phyloP scores from a whole-genome alignment of 176 grass and related monocot species.

The Oryza longistaminata region DNA sequence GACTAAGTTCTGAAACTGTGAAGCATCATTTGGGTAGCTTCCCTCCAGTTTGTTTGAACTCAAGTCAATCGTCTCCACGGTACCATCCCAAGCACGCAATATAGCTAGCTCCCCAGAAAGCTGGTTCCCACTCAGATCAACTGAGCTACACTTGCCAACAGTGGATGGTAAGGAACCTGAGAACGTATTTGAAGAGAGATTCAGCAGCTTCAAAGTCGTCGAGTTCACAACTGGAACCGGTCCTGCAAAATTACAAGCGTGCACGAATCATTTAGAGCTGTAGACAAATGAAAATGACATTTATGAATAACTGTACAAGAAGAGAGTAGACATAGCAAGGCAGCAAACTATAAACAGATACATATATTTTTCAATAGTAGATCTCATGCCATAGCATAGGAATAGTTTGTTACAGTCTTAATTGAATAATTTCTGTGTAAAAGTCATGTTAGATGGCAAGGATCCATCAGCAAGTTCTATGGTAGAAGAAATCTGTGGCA shows the following conservation, averaged over 20 bases:
- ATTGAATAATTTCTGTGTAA: slow-evolving; percentile 4
- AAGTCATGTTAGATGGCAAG: not conserved
- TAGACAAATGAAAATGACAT: slow-evolving; percentile 3
- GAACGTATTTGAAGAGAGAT: slow-evolving; percentile 87
- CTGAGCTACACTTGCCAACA: slow-evolving; percentile 53
- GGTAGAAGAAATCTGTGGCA: slow-evolving; percentile 9
- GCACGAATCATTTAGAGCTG: slow-evolving; percentile 20
- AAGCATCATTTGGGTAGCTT: slow-evolving; percentile 69
- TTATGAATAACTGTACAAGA: slow-evolving; percentile 12
- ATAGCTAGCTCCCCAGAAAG: slow-evolving; percentile 67
- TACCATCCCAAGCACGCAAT: slow-evolving; percentile 67
- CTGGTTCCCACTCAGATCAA: slow-evolving; percentile 84
- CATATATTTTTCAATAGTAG: not conserved
- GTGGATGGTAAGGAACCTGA: slow-evolving; percentile 68
- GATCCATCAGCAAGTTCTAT: slow-evolving; percentile 17
- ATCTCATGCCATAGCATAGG: not conserved
- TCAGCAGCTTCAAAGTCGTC: slow-evolving; percentile 81
- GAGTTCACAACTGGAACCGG: slow-evolving; percentile 65
- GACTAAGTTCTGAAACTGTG: slow-evolving; percentile 75
- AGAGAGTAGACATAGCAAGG: not conserved
- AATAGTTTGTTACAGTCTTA: slow-evolving; percentile 1
- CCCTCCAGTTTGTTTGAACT: slow-evolving; percentile 88
- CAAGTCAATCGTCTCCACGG: slow-evolving; percentile 73
- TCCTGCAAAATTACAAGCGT: slow-evolving; percentile 60
- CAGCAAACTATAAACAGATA: not conserved